Evolutionary conservation across 2,329 filamentous ascomycete species (phyloP).

Genomic region (Macrophomina pseudophaseolina): DNA sequence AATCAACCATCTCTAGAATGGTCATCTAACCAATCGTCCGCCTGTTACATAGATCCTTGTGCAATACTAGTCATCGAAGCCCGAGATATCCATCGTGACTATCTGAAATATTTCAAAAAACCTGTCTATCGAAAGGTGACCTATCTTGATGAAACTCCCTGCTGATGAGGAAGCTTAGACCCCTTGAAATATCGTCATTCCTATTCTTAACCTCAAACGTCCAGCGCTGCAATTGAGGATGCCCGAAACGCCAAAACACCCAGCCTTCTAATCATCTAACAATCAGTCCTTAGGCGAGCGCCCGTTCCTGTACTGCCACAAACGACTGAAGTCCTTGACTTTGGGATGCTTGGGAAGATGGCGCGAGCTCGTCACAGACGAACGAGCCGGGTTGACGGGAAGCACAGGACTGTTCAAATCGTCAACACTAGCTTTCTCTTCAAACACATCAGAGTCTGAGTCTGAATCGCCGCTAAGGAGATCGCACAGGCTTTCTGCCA

Average conservation of each 20-base stretch:
- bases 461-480: slow-evolving; percentile 9
- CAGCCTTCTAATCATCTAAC: not conserved
- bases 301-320: slow-evolving; percentile 34
- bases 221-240: not conserved
- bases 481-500: slow-evolving; percentile 21
- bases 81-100: slow-evolving; percentile 18
- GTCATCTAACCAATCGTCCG: slow-evolving; percentile 30
- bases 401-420: slow-evolving; percentile 29
- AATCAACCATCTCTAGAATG: slow-evolving; percentile 35
- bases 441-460: slow-evolving; percentile 14
- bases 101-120: slow-evolving; percentile 1
- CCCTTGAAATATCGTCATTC: not conserved
- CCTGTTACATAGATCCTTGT: slow-evolving; percentile 48
- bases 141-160: not conserved
- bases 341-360: slow-evolving; percentile 2
- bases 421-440: slow-evolving; percentile 27
- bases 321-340: slow-evolving; percentile 32
- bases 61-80: slow-evolving; percentile 37
- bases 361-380: slow-evolving; percentile 17
- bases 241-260: slow-evolving; percentile 1
- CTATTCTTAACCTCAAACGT: slow-evolving; percentile 6
- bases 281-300: slow-evolving; percentile 26
- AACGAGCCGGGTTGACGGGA: slow-evolving; percentile 14
- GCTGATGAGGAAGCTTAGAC: slow-evolving; percentile 9
- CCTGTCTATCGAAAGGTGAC: not conserved